Base-by-base conservation (phyloP, 2,329 filamentous ascomycete species). In the Aspergillus pseudoterreus region DNA sequence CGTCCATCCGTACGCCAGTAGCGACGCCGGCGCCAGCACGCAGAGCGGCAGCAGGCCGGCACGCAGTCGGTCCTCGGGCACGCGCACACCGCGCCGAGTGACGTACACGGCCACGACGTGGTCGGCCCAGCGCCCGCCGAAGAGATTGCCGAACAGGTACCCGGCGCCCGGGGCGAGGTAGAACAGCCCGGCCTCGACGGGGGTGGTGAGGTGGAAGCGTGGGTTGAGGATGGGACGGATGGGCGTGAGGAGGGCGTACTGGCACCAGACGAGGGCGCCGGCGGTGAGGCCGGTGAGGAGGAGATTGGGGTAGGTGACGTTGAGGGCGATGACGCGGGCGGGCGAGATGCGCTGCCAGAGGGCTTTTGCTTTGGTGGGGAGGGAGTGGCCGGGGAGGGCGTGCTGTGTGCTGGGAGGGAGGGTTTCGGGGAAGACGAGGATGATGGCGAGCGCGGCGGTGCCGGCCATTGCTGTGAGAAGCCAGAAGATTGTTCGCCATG, bases 401-500 rank as follows among this genome's bases (percentile, higher is more conserved):
- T 73, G 17, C 19, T 82, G 81, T 51, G 81, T 81, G 62, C 79
- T 83, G 54, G 81, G 78, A 51, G 86, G 85, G 46, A 88, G 86
- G 0, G 87, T 92, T 65, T 92, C 87, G 0, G 86, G 85, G 10
- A 91, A 78, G 11, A 89, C 72, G 59, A 88, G 82, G 57, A 82
- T 79, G 30, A 87, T 78, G 0, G 85, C 78, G 0, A 84, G 17
- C 0, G 79, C 75, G 1, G 82, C 84, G 0, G 80, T 63, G 2
- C 80, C 86, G 0, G 84, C 84, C 5, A 90, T 75, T 0, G 80
- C 87, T 0, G 84, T 83, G 63, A 91, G 87, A 0, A 92, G 74
- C 84, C 86, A 91, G 72, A 90, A 91, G 48, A 91, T 89, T 39
- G 82, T 81, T 15, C 86, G 78, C 88, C 88, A 92, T 2, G 78